Percentiles rank a stretch among this genome's conserved stretches.
Evolutionary conservation across 352 stramenopile genomes (phyloP).

Genomic region (Pythium angustatum): DNA sequence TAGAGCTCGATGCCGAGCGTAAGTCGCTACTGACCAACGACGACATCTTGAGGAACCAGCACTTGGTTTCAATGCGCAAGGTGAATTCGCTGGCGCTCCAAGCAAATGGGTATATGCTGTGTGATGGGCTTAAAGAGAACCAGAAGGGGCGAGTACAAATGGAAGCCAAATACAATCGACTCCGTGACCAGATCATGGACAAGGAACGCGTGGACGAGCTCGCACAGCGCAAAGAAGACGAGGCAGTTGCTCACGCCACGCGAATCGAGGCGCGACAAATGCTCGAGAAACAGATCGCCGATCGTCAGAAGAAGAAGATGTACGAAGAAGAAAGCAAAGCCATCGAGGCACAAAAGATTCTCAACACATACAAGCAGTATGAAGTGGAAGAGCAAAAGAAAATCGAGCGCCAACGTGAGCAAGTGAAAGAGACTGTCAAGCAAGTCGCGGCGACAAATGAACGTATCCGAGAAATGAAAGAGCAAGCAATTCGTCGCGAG

Average conservation of each 20-base stretch:
- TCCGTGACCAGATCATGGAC: slow-evolving; percentile 78
- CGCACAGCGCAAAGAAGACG: slow-evolving; percentile 45
- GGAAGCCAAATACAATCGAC: slow-evolving; percentile 61
- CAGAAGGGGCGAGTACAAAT: slow-evolving; percentile 44
- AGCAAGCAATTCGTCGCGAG: slow-evolving; percentile 41
- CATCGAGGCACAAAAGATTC: slow-evolving; percentile 76
- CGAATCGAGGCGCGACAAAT: slow-evolving; percentile 62
- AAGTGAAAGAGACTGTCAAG: slow-evolving; percentile 42
- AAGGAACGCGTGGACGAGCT: slow-evolving; percentile 60
- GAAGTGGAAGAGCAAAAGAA: slow-evolving; percentile 67
- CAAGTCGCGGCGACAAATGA: slow-evolving; percentile 70
- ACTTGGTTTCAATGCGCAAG: slow-evolving; percentile 62
- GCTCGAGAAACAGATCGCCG: slow-evolving; percentile 71
- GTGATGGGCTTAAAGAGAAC: slow-evolving; percentile 50
- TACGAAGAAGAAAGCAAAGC: slow-evolving; percentile 79
- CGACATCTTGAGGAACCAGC: slow-evolving; percentile 55
- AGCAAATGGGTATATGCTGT: slow-evolving; percentile 63
- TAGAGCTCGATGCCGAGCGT: slow-evolving; percentile 67
- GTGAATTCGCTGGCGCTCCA: slow-evolving; percentile 71
- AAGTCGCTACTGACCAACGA: slow-evolving; percentile 68
- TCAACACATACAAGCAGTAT: slow-evolving; percentile 82
- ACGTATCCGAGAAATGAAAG: slow-evolving; percentile 67
- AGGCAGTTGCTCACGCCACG: slow-evolving; percentile 43
- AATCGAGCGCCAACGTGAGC: slow-evolving; percentile 46
- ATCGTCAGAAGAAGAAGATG: slow-evolving; percentile 66